A percentile compares a stretch with the other conserved stretches of the same genome.
These are phyloP conservation scores for Rubroboletus satanas DNA, from an alignment of 768 basidiomycete genomes.

Conservation along the genomic window DNA sequence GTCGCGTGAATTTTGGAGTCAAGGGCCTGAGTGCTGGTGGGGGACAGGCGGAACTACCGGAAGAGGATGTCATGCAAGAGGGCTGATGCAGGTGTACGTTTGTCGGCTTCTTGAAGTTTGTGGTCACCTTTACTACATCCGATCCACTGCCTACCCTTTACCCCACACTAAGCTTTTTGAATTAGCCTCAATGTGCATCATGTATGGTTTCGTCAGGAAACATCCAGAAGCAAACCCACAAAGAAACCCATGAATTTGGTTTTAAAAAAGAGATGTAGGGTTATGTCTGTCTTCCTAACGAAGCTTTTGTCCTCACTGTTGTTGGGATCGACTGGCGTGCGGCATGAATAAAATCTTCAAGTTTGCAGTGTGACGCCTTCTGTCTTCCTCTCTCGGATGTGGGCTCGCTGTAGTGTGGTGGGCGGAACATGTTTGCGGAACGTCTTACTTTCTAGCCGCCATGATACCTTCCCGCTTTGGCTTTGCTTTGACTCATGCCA, in stretches of 20 bases:
- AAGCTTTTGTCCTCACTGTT: background rate
- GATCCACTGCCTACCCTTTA: background rate
- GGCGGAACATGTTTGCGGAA: too few relatives aligned
- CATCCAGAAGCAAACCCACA: background rate
- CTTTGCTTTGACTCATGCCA: too few relatives aligned
- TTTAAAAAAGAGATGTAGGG: background rate
- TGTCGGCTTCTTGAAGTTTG: background rate
- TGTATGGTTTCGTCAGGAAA: background rate
- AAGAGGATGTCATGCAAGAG: slow-evolving; percentile 24
- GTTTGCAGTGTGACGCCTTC: too few relatives aligned
- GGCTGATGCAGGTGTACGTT: slow-evolving; percentile 13
- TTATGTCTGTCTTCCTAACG: background rate
- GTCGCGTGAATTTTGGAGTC: slow-evolving; percentile 54
- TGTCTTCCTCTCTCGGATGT: too few relatives aligned
- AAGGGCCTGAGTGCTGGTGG: slow-evolving; percentile 30
- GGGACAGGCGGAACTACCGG: slow-evolving; percentile 1
- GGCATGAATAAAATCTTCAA: background rate
- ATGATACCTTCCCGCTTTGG: too few relatives aligned
- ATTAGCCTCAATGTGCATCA: background rate
- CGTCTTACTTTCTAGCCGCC: too few relatives aligned
- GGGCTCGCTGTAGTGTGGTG: too few relatives aligned
- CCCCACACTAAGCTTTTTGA: background rate
- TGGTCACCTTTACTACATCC: background rate
- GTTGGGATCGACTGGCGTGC: too few relatives aligned
- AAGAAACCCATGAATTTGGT: too few relatives aligned